phyloP scores from a whole-genome alignment of 495 filamentous ascomycete species.

The Oidiodendron maius region DNA sequence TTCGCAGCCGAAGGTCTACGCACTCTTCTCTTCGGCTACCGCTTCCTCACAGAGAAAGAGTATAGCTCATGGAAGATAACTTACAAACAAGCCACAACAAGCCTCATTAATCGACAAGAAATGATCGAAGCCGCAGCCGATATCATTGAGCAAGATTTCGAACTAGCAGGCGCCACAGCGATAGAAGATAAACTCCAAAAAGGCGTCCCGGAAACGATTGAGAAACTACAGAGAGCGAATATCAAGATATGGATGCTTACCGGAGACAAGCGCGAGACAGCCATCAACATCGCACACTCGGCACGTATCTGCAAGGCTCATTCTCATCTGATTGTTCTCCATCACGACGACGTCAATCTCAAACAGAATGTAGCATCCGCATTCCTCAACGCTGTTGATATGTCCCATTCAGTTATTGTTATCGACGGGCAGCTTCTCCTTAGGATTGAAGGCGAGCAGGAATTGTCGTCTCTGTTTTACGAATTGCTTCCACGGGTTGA shows the following conservation, averaged over 20 bases:
- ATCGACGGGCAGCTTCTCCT: slow-evolving; percentile 80
- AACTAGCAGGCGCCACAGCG: slow-evolving; percentile 79
- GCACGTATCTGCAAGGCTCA: slow-evolving; percentile 81
- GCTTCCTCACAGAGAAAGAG: slow-evolving; percentile 67
- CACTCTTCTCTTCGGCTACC: slow-evolving; percentile 78
- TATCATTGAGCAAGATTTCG: slow-evolving; percentile 71
- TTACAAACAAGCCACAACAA: slow-evolving; percentile 75
- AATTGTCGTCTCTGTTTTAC: slow-evolving; percentile 61
- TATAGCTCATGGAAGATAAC: slow-evolving; percentile 71
- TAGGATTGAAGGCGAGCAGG: slow-evolving; percentile 58
- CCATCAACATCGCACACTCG: slow-evolving; percentile 88
- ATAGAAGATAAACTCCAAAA: slow-evolving; percentile 92
- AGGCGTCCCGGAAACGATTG: slow-evolving; percentile 82
- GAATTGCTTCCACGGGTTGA: slow-evolving; percentile 72
- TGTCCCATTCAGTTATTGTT: slow-evolving; percentile 74
- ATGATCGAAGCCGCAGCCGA: slow-evolving; percentile 74
- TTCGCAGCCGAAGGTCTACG: slow-evolving; percentile 87
- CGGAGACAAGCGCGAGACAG: slow-evolving; percentile 91
- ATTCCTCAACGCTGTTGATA: slow-evolving; percentile 44
- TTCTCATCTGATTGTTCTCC: slow-evolving; percentile 72
- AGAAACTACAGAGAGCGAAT: slow-evolving; percentile 74
- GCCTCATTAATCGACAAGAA: slow-evolving; percentile 72
- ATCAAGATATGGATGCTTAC: slow-evolving; percentile 98
- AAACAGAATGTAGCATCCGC: slow-evolving; percentile 51
- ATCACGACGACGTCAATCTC: slow-evolving; percentile 54